Base-by-base conservation (phyloP, 1,139 yeast genomes). In the Suhomyces taliae region DNA sequence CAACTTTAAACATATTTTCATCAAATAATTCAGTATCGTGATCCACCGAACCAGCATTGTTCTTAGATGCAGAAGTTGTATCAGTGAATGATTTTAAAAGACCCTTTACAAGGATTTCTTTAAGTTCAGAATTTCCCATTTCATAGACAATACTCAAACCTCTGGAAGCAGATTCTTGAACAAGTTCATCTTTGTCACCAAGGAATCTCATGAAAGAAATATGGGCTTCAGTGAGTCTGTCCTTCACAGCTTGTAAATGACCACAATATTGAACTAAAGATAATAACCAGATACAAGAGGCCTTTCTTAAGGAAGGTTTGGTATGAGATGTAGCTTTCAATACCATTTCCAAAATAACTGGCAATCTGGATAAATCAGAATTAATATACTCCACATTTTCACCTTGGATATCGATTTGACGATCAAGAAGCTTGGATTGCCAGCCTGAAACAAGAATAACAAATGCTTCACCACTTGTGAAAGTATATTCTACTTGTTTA, bases 141-240 rank as follows among this genome's bases (percentile, higher is more conserved):
- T 91, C 97, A 60, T 88, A 91, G 4, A 90, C 79, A 40, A 91
- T 70, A 53, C 91, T 83, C 46, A 93, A 72, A 2, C 98, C 99
- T 56, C 96, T 75, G 0, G 96, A 85, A 0, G 98, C 97, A 11
- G 95, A 79, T 53, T 93, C 98, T 61, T 91, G 98, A 19, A 91
- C 75, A 27, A 90, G 69, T 39, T 91, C 96, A 60, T 90, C 97
- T 47, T 84, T 72, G 52, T 87, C 95, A 0, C 88, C 83, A 48
- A 90, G 72, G 57, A 87, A 87, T 50, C 78, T 74, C 88, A 86
- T 79, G 57, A 93, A 90, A 0, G 87, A 70, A 8, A 78, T 61
- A 61, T 93, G 97, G 37, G 90, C 81, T 36, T 76, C 79, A 6
- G 77, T 66, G 1, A 89, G 69, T 15, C 69, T 69, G 1, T 66